phyloP scores from a whole-genome alignment of 345 rosid species.

The Hevea brasiliensis region DNA sequence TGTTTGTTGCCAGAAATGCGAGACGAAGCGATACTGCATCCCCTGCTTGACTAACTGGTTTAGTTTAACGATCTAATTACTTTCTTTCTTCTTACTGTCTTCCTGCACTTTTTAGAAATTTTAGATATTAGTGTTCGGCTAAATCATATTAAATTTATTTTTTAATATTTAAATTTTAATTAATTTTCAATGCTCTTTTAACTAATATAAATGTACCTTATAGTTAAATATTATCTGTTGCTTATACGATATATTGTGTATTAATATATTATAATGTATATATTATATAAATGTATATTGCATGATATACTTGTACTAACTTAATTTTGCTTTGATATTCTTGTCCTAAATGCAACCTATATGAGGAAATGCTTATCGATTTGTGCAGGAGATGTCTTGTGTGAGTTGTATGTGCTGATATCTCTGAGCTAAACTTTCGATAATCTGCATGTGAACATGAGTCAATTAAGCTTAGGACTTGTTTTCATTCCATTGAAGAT shows the following conservation, averaged over 20 bases:
- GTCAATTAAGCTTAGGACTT: background rate
- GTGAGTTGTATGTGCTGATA: background rate
- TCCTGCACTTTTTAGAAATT: no score
- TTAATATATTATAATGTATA: no score
- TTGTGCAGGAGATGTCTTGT: background rate
- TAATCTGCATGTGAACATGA: background rate
- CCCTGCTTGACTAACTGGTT: conserved; percentile 51
- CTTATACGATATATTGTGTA: no score
- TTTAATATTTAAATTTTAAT: no score
- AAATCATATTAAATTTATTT: no score
- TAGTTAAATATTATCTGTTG: no score
- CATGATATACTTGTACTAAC: no score
- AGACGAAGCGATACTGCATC: conserved; percentile 49
- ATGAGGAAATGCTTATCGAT: background rate
- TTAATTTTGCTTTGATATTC: background rate
- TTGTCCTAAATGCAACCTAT: background rate
- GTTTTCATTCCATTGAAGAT: background rate
- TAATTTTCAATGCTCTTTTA: no score
- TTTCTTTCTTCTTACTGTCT: no score
- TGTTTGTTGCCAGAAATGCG: conserved; percentile 48
- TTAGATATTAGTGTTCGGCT: no score
- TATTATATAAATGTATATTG: no score
- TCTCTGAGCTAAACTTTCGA: background rate
- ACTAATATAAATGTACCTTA: no score
- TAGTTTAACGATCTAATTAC: background rate